Evolutionary conservation across 768 basidiomycete genomes (phyloP), one percentile per base, ranked within the genome.

Genomic region (Lactarius deliciosus): DNA sequence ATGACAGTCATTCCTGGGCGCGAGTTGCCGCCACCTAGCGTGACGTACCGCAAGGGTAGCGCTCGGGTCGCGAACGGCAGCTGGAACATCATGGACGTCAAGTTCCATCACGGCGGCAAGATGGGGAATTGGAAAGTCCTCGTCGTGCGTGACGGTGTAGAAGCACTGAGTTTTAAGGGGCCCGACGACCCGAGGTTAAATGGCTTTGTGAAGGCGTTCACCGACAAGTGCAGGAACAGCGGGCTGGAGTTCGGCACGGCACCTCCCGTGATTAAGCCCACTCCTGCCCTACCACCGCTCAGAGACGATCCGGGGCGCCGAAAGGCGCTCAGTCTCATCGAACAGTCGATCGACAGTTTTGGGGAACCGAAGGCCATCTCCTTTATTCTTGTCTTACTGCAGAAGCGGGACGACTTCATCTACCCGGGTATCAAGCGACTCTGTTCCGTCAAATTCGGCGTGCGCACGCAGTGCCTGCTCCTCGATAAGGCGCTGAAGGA

Each of bases 341-440:
- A 72, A 56, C 60, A 73, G 0, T 73, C 71, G 1, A 60, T 84
- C 40, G 60, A 34, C 34, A 0, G 59, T 56, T 64, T 68, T 61
- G n/a, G 64, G 4, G 16, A 72, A 66, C 11, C 68, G 57, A 30
- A 72, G 13, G 83, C 79, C 71, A 89, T 89, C 0, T 81, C 80
- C 54, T 87, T 93, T 72, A 75, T 94, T 34, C 80, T 94, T 32
- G 88, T 92, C 6, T 72, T 94, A 28, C 76, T 94, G 5, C 86
- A 88, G 36, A 80, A 77, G 57, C 75, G 81, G 16, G 92, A 94
- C 73, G 88, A 89, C 58, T 87, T 74, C 69, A 89, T 94, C 56
- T 94, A 94, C 73, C 88, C 90, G 2, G 90, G 88, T 9, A 85
- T 94, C 74, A 92, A 94, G 82, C 83, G 84, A 5, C 81, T 92